Evolutionary conservation across 78 protist species (phyloP).

Genomic region (Parvularia atlantis): DNA sequence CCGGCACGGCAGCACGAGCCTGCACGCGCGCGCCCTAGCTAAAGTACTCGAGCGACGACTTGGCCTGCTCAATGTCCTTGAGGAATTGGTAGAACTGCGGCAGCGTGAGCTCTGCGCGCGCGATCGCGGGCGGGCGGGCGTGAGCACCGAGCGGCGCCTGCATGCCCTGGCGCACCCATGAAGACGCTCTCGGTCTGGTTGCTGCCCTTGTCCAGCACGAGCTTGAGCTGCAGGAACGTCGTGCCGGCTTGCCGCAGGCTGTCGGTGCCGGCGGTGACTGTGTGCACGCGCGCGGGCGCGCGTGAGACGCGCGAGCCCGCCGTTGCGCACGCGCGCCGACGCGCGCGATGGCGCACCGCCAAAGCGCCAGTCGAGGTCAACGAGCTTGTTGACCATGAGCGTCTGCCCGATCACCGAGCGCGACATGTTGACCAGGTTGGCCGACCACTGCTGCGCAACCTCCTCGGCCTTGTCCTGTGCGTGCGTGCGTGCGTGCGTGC

Average conservation of each 20-base stretch:
- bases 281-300: too few species aligned
- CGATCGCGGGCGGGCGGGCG: neutral
- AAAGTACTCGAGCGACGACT: neutral
- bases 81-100: slow-evolving; percentile 1
- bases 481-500: too few species aligned
- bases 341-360: neutral
- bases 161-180: neutral
- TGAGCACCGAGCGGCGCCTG: neutral
- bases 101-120: neutral
- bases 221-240: slow-evolving; percentile 7
- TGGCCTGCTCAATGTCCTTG: neutral
- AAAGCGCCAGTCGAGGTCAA: neutral
- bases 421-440: too few species aligned
- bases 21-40: too few species aligned
- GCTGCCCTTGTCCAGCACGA: neutral
- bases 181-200: neutral
- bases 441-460: too few species aligned
- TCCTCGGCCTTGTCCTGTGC: too few species aligned
- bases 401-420: too few species aligned
- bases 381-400: neutral
- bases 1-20: too few species aligned
- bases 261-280: neutral
- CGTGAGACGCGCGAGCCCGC: too few species aligned
- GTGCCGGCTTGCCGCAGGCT: neutral
- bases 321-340: neutral